These are phyloP conservation scores for Penicillium angulare DNA, from an alignment of 495 filamentous ascomycete genomes.

Conservation along the genomic window DNA sequence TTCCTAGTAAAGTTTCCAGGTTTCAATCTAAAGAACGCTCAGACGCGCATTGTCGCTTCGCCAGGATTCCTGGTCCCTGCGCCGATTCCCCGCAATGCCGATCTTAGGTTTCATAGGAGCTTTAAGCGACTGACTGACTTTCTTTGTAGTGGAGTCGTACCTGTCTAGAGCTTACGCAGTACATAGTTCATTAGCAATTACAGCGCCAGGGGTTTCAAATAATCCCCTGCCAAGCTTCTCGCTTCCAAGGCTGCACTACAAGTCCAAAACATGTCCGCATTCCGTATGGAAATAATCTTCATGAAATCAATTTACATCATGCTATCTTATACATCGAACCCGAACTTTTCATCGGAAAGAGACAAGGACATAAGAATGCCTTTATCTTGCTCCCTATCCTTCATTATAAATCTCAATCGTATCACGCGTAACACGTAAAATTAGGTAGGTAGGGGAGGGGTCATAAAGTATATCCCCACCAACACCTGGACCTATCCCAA, in stretches of 20 bases:
- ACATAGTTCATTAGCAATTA: too few relatives aligned
- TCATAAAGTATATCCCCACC: too few relatives aligned
- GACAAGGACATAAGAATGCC: background rate
- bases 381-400: background rate
- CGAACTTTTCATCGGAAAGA: too few relatives aligned
- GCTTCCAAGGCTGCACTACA: too few relatives aligned
- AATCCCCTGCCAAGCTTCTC: too few relatives aligned
- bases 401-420: background rate
- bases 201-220: too few relatives aligned
- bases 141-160: too few relatives aligned
- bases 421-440: background rate
- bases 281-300: too few relatives aligned
- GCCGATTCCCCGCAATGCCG: slow-evolving; percentile 1
- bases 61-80: slow-evolving; percentile 1
- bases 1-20: too few relatives aligned
- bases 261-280: too few relatives aligned
- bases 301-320: background rate
- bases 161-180: too few relatives aligned
- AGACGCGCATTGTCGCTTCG: background rate
- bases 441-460: too few relatives aligned
- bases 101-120: slow-evolving; percentile 8
- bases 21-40: background rate
- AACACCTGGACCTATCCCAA: background rate
- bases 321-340: background rate
- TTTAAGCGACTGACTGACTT: background rate